phyloP scores from a whole-genome alignment of 257 asterid species.

The Parsonsia alboflavescens region DNA sequence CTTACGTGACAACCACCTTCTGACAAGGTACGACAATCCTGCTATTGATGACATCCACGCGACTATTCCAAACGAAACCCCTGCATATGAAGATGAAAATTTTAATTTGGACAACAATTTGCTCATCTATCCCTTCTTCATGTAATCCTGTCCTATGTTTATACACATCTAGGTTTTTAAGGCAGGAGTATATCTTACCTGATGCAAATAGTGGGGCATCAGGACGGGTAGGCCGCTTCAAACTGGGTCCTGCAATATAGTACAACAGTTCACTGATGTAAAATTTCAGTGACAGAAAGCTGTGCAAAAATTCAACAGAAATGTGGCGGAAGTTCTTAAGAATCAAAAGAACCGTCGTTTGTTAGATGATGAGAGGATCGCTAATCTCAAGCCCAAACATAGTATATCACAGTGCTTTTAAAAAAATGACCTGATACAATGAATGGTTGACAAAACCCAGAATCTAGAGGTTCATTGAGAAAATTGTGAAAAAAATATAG shows the following conservation, averaged over 20 bases:
- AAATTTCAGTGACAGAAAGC: not conserved
- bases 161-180: not conserved
- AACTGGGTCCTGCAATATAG: not conserved
- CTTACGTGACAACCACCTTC: slow-evolving; percentile 8
- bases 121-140: too few species aligned
- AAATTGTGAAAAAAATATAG: too few species aligned
- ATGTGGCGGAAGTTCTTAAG: too few species aligned
- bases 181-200: not conserved
- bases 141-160: too few species aligned
- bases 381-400: not conserved
- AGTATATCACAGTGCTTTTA: not conserved
- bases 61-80: slow-evolving; percentile 10
- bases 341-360: too few species aligned
- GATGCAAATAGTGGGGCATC: not conserved
- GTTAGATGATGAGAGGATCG: not conserved
- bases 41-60: slow-evolving; percentile 12
- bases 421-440: not conserved
- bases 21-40: slow-evolving; percentile 17
- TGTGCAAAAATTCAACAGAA: not conserved
- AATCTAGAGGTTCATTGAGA: too few species aligned
- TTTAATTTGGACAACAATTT: too few species aligned
- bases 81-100: slow-evolving; percentile 24
- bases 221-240: not conserved
- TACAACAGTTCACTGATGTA: not conserved
- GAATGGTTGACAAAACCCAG: not conserved